Percentiles rank a stretch among this genome's conserved stretches.
These are phyloP conservation scores for Protomyces inouyei DNA, from an alignment of 1,139 yeast genomes.

Conservation along the genomic window DNA sequence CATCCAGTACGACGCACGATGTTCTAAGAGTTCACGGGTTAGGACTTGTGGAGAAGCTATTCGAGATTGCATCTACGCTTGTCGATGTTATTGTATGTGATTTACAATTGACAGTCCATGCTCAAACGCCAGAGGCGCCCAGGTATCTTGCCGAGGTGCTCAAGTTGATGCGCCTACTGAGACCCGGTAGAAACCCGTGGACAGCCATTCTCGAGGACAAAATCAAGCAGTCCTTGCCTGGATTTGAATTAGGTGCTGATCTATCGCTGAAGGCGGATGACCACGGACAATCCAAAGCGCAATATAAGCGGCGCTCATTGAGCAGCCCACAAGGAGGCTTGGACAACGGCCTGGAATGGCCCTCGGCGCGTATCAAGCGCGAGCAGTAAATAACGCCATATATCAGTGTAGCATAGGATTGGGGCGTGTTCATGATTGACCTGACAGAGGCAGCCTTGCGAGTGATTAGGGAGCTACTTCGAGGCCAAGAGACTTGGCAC, in stretches of 20 bases:
- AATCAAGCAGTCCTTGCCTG: conserved; percentile 4
- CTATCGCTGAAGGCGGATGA: too few relatives aligned
- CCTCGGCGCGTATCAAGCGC: not conserved
- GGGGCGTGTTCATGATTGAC: too few relatives aligned
- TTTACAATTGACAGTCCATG: not conserved
- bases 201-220: conserved; percentile 6
- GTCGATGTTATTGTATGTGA: conserved; percentile 29
- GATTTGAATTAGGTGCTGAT: not conserved
- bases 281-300: too few relatives aligned
- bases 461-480: conserved; percentile 57
- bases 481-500: conserved; percentile 84
- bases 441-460: too few relatives aligned
- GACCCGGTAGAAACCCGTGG: conserved; percentile 18
- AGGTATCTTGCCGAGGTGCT: conserved; percentile 1
- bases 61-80: conserved; percentile 28
- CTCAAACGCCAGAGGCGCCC: not conserved
- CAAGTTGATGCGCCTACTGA: not conserved
- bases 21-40: conserved; percentile 34
- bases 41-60: conserved; percentile 33
- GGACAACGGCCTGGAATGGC: not conserved
- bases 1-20: conserved; percentile 26
- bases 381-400: not conserved
- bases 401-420: too few relatives aligned
- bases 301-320: too few relatives aligned
- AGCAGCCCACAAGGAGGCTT: too few relatives aligned